phyloP scores from a whole-genome alignment of 148 eudicot species.

The Beta vulgaris region DNA sequence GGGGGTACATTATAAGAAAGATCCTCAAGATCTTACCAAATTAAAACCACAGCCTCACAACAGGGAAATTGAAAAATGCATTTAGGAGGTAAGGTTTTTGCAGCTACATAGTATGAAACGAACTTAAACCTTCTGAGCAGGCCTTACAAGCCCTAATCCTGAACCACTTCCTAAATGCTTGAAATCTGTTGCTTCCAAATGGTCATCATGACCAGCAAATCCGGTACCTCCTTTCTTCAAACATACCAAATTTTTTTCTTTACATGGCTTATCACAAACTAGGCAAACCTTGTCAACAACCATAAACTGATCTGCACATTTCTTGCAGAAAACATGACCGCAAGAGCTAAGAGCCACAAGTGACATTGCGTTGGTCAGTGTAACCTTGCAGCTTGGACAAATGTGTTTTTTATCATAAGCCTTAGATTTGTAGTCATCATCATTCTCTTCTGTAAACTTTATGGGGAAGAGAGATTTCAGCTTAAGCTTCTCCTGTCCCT shows the following conservation, averaged over 20 bases:
- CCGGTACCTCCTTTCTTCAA: slow-evolving; percentile 93
- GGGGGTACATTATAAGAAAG: too few species aligned
- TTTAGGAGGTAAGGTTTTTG: background rate
- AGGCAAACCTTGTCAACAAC: slow-evolving; percentile 83
- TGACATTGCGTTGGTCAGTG: slow-evolving; percentile 69
- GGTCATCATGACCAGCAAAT: slow-evolving; percentile 79
- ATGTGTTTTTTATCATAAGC: slow-evolving; percentile 56
- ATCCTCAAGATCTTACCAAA: background rate
- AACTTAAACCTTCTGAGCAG: slow-evolving; percentile 79
- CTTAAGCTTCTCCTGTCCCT: slow-evolving; percentile 80
- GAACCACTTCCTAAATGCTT: slow-evolving; percentile 93
- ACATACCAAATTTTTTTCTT: slow-evolving; percentile 64
- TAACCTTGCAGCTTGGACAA: slow-evolving; percentile 94
- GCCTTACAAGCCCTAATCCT: slow-evolving; percentile 84
- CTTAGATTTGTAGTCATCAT: slow-evolving; percentile 33
- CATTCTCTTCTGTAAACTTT: slow-evolving; percentile 58
- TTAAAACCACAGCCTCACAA: background rate
- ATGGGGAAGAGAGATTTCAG: slow-evolving; percentile 75
- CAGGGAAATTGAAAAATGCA: background rate
- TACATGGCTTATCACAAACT: slow-evolving; percentile 80
- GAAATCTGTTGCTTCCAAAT: slow-evolving; percentile 78
- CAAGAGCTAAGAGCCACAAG: slow-evolving; percentile 79
- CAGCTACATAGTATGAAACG: background rate
- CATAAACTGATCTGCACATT: slow-evolving; percentile 76
- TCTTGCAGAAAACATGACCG: slow-evolving; percentile 91